Base-by-base conservation (phyloP, 2,329 filamentous ascomycete genomes). In the Aureobasidium vineae region DNA sequence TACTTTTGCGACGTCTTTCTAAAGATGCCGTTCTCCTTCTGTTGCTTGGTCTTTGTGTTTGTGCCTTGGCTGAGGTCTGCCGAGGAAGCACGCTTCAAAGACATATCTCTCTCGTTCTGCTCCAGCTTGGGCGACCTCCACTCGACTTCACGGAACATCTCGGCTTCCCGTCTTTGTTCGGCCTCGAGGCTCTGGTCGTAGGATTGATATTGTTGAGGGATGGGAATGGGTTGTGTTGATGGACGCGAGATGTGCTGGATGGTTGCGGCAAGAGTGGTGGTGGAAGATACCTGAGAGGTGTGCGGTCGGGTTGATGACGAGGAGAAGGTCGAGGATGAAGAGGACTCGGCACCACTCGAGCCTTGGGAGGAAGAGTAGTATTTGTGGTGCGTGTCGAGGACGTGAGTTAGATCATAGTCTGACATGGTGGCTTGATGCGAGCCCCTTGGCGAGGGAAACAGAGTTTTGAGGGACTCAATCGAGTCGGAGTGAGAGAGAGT, bases 1-100 rank as follows among this genome's bases (percentile, higher is more conserved):
- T 66, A 67, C 56, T 64, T 68, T 26, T 66, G 66, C 43, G 68
- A 69, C 5, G 66, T 66, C 59, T 66, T 66, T 56, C 68, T 68
- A 49, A 69, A 68, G 54, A 69, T 68, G 38, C 66, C 66, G 33
- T 64, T 65, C 60, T 69, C 68, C 54, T 69, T 69, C 33, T 66
- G 66, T 40, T 66, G 53, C 65, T 66, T 68, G 36, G 52, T 43
- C 54, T 66, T 67, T 54, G 65, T 69, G 33, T 59, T 68, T 38
- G 56, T 52, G 38, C 64, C 50, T 31, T 65, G 63, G 26, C 57
- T 65, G 47, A 67, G 68, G 11, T 64, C 43, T 13, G 64, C 57
- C 26, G 68, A 66, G 26, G 68, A 68, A 28, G 60, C 66, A 19
- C 66, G 57, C 66, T 67, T 67, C 50, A 63, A 53, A 23, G 64